phyloP scores from a whole-genome alignment of 129 eudicot genomes.

The Artemisia argyi region DNA sequence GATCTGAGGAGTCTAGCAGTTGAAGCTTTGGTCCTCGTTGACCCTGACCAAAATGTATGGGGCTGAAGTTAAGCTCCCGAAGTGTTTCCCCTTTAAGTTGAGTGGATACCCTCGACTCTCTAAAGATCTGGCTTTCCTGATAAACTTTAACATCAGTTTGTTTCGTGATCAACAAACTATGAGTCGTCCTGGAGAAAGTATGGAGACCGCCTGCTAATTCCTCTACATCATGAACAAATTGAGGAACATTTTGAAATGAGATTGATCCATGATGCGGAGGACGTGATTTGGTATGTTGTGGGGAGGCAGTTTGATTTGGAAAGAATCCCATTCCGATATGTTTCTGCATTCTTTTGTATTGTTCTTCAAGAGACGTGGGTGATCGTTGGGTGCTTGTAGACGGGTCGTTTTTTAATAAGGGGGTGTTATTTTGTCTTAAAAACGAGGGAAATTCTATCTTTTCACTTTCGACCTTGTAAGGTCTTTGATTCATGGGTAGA shows the following conservation, averaged over 20 bases:
- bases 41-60: slow-evolving; percentile 38
- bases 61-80: slow-evolving; percentile 13
- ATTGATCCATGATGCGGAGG: slow-evolving; percentile 21
- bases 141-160: slow-evolving; percentile 46
- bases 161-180: slow-evolving; percentile 56
- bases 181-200: slow-evolving; percentile 61
- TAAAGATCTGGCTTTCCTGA: slow-evolving; percentile 12
- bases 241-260: slow-evolving; percentile 30
- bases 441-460: slow-evolving; percentile 23
- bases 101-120: too few species aligned
- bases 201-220: slow-evolving; percentile 42
- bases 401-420: slow-evolving; percentile 28
- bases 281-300: slow-evolving; percentile 28
- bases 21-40: slow-evolving; percentile 53
- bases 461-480: slow-evolving; percentile 24
- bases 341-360: slow-evolving; percentile 40
- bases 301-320: slow-evolving; percentile 35
- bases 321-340: slow-evolving; percentile 32
- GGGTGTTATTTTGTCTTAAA: slow-evolving; percentile 27
- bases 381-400: slow-evolving; percentile 32
- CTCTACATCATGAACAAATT: slow-evolving; percentile 41
- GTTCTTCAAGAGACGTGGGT: slow-evolving; percentile 33
- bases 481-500: background rate
- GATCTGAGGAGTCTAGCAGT: slow-evolving; percentile 48
- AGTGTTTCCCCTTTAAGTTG: too few species aligned